Evolutionary conservation across 1,139 yeast species (phyloP).

Genomic region (Debaryomyces psychrophilus): DNA sequence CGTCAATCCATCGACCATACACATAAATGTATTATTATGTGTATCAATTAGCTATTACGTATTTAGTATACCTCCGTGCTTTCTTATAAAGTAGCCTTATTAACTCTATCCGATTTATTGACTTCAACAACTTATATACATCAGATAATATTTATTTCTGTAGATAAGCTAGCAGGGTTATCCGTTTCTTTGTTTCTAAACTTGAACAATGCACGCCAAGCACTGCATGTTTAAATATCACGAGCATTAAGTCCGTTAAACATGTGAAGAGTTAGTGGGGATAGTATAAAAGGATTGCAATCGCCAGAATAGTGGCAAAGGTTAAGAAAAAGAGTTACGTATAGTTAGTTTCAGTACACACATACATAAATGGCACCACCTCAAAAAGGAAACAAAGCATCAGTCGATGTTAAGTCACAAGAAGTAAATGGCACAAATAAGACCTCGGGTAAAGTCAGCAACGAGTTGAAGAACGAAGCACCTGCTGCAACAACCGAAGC

Average conservation of each 20-base stretch:
- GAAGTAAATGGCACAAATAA: neutral
- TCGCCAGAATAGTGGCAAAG: neutral
- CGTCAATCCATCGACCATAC: neutral
- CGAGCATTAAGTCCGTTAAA: too few relatives aligned
- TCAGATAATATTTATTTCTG: too few relatives aligned
- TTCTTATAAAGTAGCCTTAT: neutral
- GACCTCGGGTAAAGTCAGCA: neutral
- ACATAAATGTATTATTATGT: neutral
- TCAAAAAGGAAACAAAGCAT: neutral
- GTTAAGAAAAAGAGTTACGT: too few relatives aligned
- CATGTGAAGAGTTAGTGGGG: too few relatives aligned
- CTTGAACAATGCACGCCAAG: too few relatives aligned
- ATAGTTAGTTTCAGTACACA: too few relatives aligned
- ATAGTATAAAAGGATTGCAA: neutral
- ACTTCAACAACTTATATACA: too few relatives aligned
- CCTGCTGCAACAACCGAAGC: neutral
- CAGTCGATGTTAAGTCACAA: neutral
- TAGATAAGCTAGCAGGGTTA: too few relatives aligned
- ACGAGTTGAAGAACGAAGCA: neutral
- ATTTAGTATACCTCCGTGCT: neutral
- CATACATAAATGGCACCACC: neutral
- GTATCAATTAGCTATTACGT: neutral
- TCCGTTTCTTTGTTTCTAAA: too few relatives aligned
- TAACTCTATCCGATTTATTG: neutral
- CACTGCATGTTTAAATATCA: too few relatives aligned